Conservation (phyloP, 768 basidiomycete species). For the Fomitopsis pulvina region DNA sequence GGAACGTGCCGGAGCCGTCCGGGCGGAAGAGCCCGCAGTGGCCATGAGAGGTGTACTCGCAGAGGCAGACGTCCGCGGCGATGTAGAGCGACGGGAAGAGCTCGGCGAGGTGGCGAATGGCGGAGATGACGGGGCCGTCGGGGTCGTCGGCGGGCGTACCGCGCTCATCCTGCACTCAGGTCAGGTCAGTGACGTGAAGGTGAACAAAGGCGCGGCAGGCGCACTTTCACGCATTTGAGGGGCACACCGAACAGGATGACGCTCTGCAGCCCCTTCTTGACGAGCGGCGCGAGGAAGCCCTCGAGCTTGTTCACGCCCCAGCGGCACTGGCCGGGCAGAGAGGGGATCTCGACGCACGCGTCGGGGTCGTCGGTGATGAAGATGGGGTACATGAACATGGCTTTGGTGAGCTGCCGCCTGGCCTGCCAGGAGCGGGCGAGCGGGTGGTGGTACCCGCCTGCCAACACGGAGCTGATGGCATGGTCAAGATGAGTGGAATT, state of each 20-base stretch:
- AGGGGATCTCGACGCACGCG: slow-evolving; percentile 68
- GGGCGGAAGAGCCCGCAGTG: slow-evolving; percentile 82
- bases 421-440: slow-evolving; percentile 85
- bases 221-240: slow-evolving; percentile 68
- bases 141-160: slow-evolving; percentile 91
- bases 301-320: slow-evolving; percentile 97
- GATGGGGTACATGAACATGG: slow-evolving; percentile 99
- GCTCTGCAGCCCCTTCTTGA: slow-evolving; percentile 83
- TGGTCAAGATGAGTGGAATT: too few relatives aligned
- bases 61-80: slow-evolving; percentile 95
- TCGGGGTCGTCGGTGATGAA: slow-evolving; percentile 95
- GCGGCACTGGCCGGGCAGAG: slow-evolving; percentile 80
- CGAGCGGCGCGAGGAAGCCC: slow-evolving; percentile 78
- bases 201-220: slow-evolving; percentile 1
- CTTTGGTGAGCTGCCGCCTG: slow-evolving; percentile 71
- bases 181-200: background rate
- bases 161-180: slow-evolving; percentile 51
- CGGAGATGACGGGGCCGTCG: slow-evolving; percentile 87
- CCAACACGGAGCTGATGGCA: slow-evolving; percentile 58
- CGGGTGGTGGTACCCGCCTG: slow-evolving; percentile 93
- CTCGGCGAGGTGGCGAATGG: slow-evolving; percentile 69
- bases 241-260: slow-evolving; percentile 97
- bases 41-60: slow-evolving; percentile 98
- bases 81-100: slow-evolving; percentile 86
- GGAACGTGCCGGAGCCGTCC: slow-evolving; percentile 75